These are phyloP conservation scores for Saposhnikovia divaricata DNA, from an alignment of 129 eudicot species.

Conservation along the genomic window DNA sequence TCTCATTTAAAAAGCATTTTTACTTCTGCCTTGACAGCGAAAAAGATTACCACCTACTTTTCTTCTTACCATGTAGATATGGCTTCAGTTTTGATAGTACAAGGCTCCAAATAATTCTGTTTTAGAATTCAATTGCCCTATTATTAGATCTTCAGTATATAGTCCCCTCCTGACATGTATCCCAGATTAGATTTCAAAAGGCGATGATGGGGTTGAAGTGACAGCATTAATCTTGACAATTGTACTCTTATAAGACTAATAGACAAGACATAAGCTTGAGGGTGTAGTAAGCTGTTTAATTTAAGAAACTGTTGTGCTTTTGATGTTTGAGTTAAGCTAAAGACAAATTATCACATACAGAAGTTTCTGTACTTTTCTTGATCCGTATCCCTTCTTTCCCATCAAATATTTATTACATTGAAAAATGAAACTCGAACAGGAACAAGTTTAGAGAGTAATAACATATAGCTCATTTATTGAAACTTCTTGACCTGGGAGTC, in stretches of 20 bases:
- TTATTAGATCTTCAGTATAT: background rate
- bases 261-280: background rate
- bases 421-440: background rate
- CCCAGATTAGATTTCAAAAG: background rate
- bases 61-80: background rate
- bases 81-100: background rate
- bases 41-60: background rate
- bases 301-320: background rate
- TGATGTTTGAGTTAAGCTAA: background rate
- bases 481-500: background rate
- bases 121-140: background rate
- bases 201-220: background rate
- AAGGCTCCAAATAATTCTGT: background rate
- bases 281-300: background rate
- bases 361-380: background rate
- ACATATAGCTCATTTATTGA: background rate
- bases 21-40: background rate
- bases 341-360: background rate
- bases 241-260: background rate
- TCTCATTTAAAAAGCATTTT: background rate
- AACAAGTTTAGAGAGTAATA: background rate
- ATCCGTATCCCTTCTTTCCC: background rate
- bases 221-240: background rate
- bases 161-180: background rate
- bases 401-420: background rate